Evolutionary conservation across 1,139 yeast genomes (phyloP), one percentile per base, ranked within the genome.

Genomic region (Geotrichum phurueaensis): DNA sequence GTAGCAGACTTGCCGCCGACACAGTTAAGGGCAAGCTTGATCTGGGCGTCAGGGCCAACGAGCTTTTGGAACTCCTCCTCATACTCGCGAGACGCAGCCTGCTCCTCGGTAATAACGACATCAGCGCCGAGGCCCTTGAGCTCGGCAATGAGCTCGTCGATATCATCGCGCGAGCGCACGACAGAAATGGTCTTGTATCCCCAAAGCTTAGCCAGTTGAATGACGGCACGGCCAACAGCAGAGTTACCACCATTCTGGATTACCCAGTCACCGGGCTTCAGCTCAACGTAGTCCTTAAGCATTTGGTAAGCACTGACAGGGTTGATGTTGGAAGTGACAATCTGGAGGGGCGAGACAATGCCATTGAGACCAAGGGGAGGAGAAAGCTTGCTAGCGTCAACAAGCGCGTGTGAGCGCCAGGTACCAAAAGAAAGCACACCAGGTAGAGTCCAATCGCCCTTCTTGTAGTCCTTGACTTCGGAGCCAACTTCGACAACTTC

Each of bases 161-260:
- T 78, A 68, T 91, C 81, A 39, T 85, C 86, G 67, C 98, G 83
- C 69, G 89, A 89, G 73, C 99, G 84, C 57, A 95, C 87, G 56
- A 94, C 95, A 64, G 90, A 86, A 67, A 95, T 81, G 15, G 96
- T 89, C 69, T 90, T 89, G 71, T 85, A 74, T 0, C 96, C 97
- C 73, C 87, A 79, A 51, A 86, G 76, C 66, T 83, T 82, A 45
- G 89, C 97, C 62, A 95, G 82, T 74, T 94, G 99, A 56, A 91
- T 81, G 5, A 96, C 98, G 66, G 89, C 87, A 68, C 91, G 85
- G n/a, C 97, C 97, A 13, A 94, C 99, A 25, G 96, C 96, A 7
- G 97, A 89, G 66, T 90, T 94, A 51, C 97, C 98, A 48, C 97
- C 99, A 70, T 94, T 94, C 75, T 94, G 99, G 65, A 95, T 85